Evolutionary conservation across 2,329 filamentous ascomycete species (phyloP), one percentile per base, ranked within the genome.

Genomic region (Clonostachys rhizophaga): DNA sequence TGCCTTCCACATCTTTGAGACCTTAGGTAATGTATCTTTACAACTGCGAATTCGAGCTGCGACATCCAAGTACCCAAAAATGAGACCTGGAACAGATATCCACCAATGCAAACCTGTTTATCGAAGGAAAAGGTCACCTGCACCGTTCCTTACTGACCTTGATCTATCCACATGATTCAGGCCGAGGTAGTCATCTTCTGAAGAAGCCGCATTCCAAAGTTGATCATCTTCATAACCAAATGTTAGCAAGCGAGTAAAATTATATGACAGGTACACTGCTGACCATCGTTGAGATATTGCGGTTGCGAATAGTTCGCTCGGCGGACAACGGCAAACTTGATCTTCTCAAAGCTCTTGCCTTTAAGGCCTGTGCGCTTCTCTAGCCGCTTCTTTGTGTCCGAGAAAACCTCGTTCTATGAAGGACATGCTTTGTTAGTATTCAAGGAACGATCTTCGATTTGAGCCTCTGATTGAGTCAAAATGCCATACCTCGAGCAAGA

Each of bases 341-440:
- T 94, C 76, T 97, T 97, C 67, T 99, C 92, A 56, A 99, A 91
- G 54, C 90, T 90, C 75, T 99, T 99, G 66, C 94, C 95, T 69
- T 96, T 96, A 70, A 99, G 85, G 24, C 91, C 91, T 1, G 89
- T 96, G 49, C 92, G 80, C 66, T 91, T 92, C 56, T 94, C 91
- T 5, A 99, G 74, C n/a, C 94, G 84, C 69, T 95, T 90, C 72
- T 92, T 96, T 40, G 91, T 96, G 34, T 97, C 89, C 49, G 83
- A 84, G 68, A 99, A 97, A 37, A 78, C 75, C 65, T 99, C 94
- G 46, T 84, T 88, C 83, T 92, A 45, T 14, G 36, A 18, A 30
- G 8, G 24, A 30, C 24, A 18, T n/a, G 36, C 11, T 5, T n/a
- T 39, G 36, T 39, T 18, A 39, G 24, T 30, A 30, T 30, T 30